These are phyloP conservation scores for Candida xyloterini DNA, from an alignment of 805 yeast genomes.

Conservation along the genomic window DNA sequence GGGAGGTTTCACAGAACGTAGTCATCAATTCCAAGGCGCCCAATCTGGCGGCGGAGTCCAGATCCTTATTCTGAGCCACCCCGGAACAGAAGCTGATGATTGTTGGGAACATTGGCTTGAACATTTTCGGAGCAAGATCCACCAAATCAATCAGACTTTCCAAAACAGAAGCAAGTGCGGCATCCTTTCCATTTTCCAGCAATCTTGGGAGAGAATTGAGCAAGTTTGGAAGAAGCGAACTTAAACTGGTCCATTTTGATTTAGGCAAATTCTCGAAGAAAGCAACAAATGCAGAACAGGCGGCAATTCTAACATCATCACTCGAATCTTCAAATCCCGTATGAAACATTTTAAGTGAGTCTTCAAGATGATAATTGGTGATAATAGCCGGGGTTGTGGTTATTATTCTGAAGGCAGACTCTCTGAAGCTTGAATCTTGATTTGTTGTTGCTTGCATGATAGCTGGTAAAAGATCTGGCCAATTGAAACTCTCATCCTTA, in stretches of 20 bases:
- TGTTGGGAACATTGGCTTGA: slow-evolving; percentile 86
- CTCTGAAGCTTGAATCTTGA: slow-evolving; percentile 67
- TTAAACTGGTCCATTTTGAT: slow-evolving; percentile 69
- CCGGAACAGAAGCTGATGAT: slow-evolving; percentile 81
- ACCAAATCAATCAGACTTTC: slow-evolving; percentile 88
- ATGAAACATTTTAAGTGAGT: slow-evolving; percentile 67
- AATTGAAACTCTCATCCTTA: slow-evolving; percentile 55
- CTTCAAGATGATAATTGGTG: slow-evolving; percentile 40
- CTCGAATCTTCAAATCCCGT: slow-evolving; percentile 75
- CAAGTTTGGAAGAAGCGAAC: slow-evolving; percentile 77
- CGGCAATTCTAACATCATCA: slow-evolving; percentile 86
- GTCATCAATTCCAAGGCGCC: slow-evolving; percentile 87
- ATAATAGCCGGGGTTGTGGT: slow-evolving; percentile 79
- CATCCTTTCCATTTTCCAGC: slow-evolving; percentile 72
- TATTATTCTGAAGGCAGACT: slow-evolving; percentile 86
- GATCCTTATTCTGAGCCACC: slow-evolving; percentile 75
- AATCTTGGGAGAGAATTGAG: slow-evolving; percentile 85
- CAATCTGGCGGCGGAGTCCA: slow-evolving; percentile 76
- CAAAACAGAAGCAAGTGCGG: slow-evolving; percentile 80
- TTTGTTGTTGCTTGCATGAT: slow-evolving; percentile 57
- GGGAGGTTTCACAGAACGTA: slow-evolving; percentile 89
- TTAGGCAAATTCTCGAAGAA: slow-evolving; percentile 82
- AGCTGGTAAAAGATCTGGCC: slow-evolving; percentile 80
- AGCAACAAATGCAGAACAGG: slow-evolving; percentile 89
- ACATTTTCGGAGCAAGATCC: slow-evolving; percentile 91